A percentile compares a stretch with the other conserved stretches of the same genome.
Conservation (phyloP, 2,329 filamentous ascomycete genomes). For the Lasiodiplodia sp. region DNA sequence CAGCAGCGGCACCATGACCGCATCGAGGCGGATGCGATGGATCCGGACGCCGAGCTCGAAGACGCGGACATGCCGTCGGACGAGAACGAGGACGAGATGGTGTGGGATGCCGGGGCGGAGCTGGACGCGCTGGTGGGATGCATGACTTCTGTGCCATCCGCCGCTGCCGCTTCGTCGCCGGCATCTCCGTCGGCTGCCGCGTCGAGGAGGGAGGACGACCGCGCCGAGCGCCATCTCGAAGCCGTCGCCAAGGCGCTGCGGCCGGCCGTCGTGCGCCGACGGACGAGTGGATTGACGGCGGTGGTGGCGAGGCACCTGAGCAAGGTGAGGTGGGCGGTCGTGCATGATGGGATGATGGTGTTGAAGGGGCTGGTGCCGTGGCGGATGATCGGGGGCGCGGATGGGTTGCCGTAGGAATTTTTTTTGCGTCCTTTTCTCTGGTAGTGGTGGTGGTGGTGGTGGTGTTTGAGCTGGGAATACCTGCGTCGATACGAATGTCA, state of each 20-base stretch:
- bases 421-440: too few relatives aligned
- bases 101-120: slow-evolving; percentile 59
- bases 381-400: slow-evolving; percentile 39
- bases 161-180: not conserved
- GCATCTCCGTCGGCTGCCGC: not conserved
- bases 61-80: slow-evolving; percentile 26
- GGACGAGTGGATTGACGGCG: slow-evolving; percentile 61
- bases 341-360: slow-evolving; percentile 68
- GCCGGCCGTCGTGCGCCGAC: slow-evolving; percentile 44
- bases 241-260: not conserved
- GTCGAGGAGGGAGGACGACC: not conserved
- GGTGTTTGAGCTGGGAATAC: too few relatives aligned
- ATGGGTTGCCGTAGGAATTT: not conserved
- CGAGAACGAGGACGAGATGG: slow-evolving; percentile 54
- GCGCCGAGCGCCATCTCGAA: not conserved
- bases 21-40: not conserved
- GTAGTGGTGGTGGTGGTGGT: too few relatives aligned
- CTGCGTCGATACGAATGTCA: too few relatives aligned
- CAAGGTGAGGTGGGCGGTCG: slow-evolving; percentile 67
- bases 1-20: not conserved
- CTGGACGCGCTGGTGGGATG: slow-evolving; percentile 54
- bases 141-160: slow-evolving; percentile 48
- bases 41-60: slow-evolving; percentile 12
- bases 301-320: slow-evolving; percentile 63
- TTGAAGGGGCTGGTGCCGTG: slow-evolving; percentile 52